Conservation (phyloP, 768 basidiomycete genomes). For the Rickenella mellea region DNA sequence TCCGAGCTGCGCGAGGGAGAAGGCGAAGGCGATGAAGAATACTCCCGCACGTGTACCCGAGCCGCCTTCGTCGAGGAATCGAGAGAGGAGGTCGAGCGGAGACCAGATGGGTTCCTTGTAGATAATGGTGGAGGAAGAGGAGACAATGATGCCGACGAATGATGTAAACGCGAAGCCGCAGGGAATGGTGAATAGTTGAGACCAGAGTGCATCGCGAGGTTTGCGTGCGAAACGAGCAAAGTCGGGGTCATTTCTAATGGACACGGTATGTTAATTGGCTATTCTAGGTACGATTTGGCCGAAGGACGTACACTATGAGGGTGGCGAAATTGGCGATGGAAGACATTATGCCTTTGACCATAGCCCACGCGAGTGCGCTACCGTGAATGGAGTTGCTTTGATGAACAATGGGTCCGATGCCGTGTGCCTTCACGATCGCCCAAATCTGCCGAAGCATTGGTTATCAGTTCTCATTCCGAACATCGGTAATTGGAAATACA, state of each 20-base stretch:
- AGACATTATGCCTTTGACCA: conserved; percentile 63
- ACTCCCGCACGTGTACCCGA: conserved; percentile 24
- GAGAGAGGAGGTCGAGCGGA: conserved; percentile 60
- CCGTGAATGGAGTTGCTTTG: conserved; percentile 58
- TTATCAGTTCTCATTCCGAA: background rate
- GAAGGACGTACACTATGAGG: conserved; percentile 45
- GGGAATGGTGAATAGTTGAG: conserved; percentile 66
- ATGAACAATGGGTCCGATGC: conserved; percentile 65
- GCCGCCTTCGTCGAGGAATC: conserved; percentile 63
- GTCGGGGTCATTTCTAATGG: conserved; percentile 55
- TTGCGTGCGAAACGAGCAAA: conserved; percentile 52
- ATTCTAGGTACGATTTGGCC: background rate
- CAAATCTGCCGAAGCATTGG: background rate
- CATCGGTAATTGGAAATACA: conserved; percentile 30
- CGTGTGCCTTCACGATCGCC: conserved; percentile 48
- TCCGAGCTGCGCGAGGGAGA: conserved; percentile 68
- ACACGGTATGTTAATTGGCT: background rate
- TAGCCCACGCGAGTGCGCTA: conserved; percentile 63
- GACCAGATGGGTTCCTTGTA: conserved; percentile 62
- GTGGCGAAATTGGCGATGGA: conserved; percentile 78
- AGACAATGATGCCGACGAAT: conserved; percentile 76
- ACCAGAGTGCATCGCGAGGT: conserved; percentile 33
- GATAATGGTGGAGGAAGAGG: conserved; percentile 65
- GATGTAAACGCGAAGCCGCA: conserved; percentile 65
- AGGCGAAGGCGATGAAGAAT: conserved; percentile 71